Evolutionary conservation across 805 yeast species (phyloP).

Genomic region (Ogataea saltuana): DNA sequence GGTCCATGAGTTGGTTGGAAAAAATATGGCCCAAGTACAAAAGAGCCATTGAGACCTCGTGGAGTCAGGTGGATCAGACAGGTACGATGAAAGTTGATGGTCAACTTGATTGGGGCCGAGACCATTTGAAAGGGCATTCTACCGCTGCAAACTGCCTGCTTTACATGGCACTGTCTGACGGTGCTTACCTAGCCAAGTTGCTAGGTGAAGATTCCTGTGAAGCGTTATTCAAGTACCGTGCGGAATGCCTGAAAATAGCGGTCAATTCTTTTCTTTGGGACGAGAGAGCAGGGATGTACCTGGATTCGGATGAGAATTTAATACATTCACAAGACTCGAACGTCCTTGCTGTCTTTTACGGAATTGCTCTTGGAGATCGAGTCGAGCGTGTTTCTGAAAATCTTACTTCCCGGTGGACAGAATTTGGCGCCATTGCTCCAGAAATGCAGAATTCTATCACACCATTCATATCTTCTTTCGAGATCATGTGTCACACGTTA

Average conservation of each 20-base stretch:
- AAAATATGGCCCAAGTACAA: conserved; percentile 1
- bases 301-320: not conserved
- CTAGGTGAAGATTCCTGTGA: not conserved
- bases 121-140: conserved; percentile 2
- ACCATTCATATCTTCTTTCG: conserved; percentile 2
- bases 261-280: conserved; percentile 1
- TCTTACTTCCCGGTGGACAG: not conserved
- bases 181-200: not conserved
- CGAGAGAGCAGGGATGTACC: not conserved
- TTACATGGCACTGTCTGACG: conserved; percentile 2
- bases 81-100: conserved; percentile 5
- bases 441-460: conserved; percentile 4
- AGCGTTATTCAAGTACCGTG: not conserved
- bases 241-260: not conserved
- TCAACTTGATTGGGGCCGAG: conserved; percentile 5
- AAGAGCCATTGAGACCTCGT: not conserved
- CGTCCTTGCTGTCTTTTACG: conserved; percentile 5
- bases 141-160: conserved; percentile 1
- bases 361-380: not conserved
- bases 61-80: not conserved
- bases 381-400: not conserved
- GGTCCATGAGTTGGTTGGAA: not conserved
- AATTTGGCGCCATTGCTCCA: conserved; percentile 2
- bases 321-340: conserved; percentile 5
- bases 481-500: conserved; percentile 1